A percentile compares a stretch with the other conserved stretches of the same genome.
These are phyloP conservation scores for Ophiocytium majus DNA, from an alignment of 352 stramenopile species.

Conservation along the genomic window DNA sequence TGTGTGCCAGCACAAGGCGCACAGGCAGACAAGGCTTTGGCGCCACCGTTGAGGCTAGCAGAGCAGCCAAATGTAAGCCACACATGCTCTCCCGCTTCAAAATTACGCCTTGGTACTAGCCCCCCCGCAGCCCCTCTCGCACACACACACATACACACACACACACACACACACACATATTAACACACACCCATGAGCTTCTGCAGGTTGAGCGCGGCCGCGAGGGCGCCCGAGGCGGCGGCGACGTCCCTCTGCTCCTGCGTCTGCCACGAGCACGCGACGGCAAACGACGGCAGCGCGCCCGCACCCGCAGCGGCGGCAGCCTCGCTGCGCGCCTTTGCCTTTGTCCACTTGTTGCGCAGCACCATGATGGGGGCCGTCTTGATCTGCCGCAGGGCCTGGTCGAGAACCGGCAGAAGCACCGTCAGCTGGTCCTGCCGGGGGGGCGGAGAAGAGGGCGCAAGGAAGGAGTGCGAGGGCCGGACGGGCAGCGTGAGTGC, in stretches of 20 bases:
- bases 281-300: background rate
- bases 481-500: too few species aligned
- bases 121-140: too few species aligned
- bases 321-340: background rate
- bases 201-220: background rate
- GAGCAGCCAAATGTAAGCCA: too few species aligned
- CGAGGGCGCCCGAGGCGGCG: background rate
- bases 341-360: background rate
- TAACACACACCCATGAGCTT: constrained; percentile 1
- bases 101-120: too few species aligned
- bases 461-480: background rate
- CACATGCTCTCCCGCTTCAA: too few species aligned
- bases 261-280: background rate
- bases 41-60: too few species aligned
- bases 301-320: background rate
- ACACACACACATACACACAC: too few species aligned
- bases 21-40: too few species aligned
- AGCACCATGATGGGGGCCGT: background rate
- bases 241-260: background rate
- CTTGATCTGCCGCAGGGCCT: background rate
- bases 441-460: background rate
- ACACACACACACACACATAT: too few species aligned
- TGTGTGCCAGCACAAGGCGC: too few species aligned
- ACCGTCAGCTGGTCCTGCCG: constrained; percentile 4
- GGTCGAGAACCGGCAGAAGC: background rate